These are phyloP conservation scores for Ustilago bromivora DNA, from an alignment of 1,284 basidiomycete species.

Conservation along the genomic window DNA sequence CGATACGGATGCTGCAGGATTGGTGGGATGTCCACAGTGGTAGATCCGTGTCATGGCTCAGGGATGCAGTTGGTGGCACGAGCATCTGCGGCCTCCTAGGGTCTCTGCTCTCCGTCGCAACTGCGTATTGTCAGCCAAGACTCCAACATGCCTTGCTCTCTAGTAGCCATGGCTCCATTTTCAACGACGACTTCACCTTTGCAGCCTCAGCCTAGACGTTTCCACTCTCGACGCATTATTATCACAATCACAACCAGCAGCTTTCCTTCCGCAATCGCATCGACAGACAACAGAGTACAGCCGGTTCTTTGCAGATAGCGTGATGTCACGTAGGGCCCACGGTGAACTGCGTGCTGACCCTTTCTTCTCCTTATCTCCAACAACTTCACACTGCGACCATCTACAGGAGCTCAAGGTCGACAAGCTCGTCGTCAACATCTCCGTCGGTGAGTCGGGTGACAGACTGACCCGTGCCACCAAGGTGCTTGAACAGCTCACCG, in stretches of 20 bases:
- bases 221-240: not conserved
- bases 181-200: not conserved
- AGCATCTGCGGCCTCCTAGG: too few species aligned
- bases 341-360: constrained; percentile 9
- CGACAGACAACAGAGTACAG: constrained; percentile 9
- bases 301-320: not conserved
- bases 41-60: too few species aligned
- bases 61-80: too few species aligned
- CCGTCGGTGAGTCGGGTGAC: constrained; percentile 99
- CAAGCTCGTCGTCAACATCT: constrained; percentile 99
- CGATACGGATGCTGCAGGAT: not conserved
- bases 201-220: too few species aligned
- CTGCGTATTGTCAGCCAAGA: too few species aligned
- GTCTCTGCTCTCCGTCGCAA: too few species aligned
- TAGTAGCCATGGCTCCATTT: not conserved
- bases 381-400: not conserved
- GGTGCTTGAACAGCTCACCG: constrained; percentile 98
- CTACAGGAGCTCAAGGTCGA: constrained; percentile 89
- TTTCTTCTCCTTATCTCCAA: not conserved
- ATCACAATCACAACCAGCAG: not conserved
- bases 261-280: not conserved
- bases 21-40: too few species aligned
- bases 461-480: constrained; percentile 98
- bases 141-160: too few species aligned
- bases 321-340: too few species aligned